A percentile compares a stretch with the other conserved stretches of the same genome.
These are phyloP conservation scores for Zoysia japonica DNA, from an alignment of 176 grass and related monocot genomes.

Conservation along the genomic window DNA sequence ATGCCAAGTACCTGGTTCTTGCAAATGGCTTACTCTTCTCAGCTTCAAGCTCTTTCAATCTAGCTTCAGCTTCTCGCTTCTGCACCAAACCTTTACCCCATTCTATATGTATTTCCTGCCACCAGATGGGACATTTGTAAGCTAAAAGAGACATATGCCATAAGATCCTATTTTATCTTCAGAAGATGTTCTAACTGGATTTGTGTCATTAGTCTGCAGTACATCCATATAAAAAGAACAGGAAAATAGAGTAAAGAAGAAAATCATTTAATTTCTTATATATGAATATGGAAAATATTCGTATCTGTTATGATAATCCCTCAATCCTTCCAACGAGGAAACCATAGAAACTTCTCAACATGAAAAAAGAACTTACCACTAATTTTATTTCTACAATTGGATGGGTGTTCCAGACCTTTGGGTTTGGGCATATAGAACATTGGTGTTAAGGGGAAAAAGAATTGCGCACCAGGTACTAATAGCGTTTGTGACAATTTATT, in stretches of 20 bases:
- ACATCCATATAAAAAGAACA: background rate
- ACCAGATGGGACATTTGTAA: slow-evolving; percentile 10
- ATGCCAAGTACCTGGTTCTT: slow-evolving; percentile 61
- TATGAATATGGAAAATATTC: background rate
- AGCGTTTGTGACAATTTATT: background rate
- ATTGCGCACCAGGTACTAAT: background rate
- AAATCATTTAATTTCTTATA: background rate
- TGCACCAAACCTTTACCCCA: slow-evolving; percentile 96
- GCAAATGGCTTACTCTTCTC: slow-evolving; percentile 90
- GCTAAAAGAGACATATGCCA: slow-evolving; percentile 1
- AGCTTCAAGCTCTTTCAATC: slow-evolving; percentile 59
- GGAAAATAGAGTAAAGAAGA: background rate
- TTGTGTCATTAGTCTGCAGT: background rate
- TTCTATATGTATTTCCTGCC: slow-evolving; percentile 74
- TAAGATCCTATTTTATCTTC: background rate
- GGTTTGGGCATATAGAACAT: background rate
- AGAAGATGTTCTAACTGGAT: background rate
- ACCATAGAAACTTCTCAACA: background rate
- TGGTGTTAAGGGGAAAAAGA: background rate
- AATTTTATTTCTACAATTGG: slow-evolving; percentile 1
- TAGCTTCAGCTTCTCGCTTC: slow-evolving; percentile 86
- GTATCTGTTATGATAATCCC: background rate
- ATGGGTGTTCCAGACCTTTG: background rate
- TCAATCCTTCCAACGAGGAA: background rate
- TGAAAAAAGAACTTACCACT: background rate